Evolutionary conservation across 495 filamentous ascomycete species (phyloP).

Genomic region (Penicillium manginii): DNA sequence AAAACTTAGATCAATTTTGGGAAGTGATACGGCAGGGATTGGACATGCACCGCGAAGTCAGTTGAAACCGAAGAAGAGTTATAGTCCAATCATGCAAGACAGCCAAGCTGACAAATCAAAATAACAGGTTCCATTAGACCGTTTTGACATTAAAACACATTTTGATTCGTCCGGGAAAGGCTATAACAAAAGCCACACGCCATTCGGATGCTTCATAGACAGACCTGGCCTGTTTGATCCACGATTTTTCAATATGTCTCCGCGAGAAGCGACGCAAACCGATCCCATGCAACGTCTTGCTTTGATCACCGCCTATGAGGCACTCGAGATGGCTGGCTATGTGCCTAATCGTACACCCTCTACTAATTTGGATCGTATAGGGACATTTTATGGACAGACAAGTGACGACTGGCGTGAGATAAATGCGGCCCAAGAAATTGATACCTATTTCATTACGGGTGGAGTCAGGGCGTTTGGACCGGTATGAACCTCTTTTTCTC

Average conservation of each 20-base stretch:
- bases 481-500: background rate
- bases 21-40: background rate
- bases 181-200: constrained; percentile 35
- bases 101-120: background rate
- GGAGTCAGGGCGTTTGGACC: constrained; percentile 71
- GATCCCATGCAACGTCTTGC: constrained; percentile 79
- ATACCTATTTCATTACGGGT: constrained; percentile 80
- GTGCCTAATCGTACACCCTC: constrained; percentile 8
- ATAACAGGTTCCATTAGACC: constrained; percentile 36
- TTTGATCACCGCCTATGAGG: constrained; percentile 75
- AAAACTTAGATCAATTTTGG: constrained; percentile 6
- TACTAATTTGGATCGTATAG: constrained; percentile 56
- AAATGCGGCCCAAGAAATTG: constrained; percentile 71
- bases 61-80: background rate
- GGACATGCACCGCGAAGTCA: background rate
- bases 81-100: background rate
- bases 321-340: constrained; percentile 73
- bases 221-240: constrained; percentile 38
- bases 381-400: constrained; percentile 78
- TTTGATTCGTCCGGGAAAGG: constrained; percentile 41
- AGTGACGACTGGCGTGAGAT: constrained; percentile 80
- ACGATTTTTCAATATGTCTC: constrained; percentile 42
- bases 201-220: constrained; percentile 45
- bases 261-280: constrained; percentile 60
- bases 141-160: constrained; percentile 46